These are phyloP conservation scores for Trichoderma lentiforme DNA, from an alignment of 2,329 filamentous ascomycete genomes.

Conservation along the genomic window DNA sequence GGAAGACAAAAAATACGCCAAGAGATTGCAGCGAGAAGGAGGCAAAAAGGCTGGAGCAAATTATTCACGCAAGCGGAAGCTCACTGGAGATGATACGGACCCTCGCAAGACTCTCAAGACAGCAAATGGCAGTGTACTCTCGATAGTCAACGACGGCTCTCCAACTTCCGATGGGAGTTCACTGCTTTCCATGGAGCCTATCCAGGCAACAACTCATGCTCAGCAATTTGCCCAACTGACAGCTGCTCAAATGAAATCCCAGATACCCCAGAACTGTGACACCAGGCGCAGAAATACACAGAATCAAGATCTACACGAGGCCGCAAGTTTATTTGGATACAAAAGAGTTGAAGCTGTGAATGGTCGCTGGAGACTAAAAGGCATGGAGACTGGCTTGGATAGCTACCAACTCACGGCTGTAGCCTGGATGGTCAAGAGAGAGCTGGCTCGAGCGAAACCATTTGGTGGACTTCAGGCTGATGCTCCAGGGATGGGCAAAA, in stretches of 20 bases:
- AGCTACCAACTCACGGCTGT: slow-evolving; percentile 50
- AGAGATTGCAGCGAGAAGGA: neutral
- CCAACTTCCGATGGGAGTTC: neutral
- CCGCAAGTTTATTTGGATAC: slow-evolving; percentile 21
- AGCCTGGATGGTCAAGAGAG: slow-evolving; percentile 53
- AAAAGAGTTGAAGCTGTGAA: slow-evolving; percentile 15
- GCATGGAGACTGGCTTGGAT: slow-evolving; percentile 34
- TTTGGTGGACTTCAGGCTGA: slow-evolving; percentile 48
- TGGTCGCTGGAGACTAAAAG: slow-evolving; percentile 19
- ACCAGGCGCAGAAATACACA: slow-evolving; percentile 20
- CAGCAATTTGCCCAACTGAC: slow-evolving; percentile 15
- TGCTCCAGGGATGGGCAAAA: slow-evolving; percentile 65
- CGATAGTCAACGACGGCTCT: neutral
- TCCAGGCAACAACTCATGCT: slow-evolving; percentile 3
- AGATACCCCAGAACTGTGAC: slow-evolving; percentile 18
- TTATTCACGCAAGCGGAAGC: neutral
- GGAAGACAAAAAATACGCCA: neutral
- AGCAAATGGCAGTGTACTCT: neutral
- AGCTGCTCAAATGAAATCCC: neutral
- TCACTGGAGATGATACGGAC: no score
- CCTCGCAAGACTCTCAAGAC: neutral
- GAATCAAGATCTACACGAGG: slow-evolving; percentile 19
- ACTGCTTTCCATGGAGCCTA: neutral
- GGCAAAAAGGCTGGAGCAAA: neutral
- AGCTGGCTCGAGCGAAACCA: slow-evolving; percentile 30